phyloP scores from a whole-genome alignment of 257 asterid genomes.

The Cinchona pubescens region DNA sequence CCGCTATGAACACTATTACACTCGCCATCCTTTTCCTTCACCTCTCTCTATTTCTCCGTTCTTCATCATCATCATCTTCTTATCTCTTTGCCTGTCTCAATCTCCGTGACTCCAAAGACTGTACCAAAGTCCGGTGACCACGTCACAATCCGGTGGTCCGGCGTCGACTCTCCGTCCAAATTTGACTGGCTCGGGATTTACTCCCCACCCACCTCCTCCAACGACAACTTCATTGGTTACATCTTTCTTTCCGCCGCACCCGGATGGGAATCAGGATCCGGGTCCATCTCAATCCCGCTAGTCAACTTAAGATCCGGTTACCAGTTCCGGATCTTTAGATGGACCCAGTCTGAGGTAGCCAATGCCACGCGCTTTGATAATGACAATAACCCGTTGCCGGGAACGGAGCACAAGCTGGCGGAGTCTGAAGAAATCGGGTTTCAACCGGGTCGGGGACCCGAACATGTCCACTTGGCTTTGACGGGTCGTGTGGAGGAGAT shows the following conservation, averaged over 20 bases:
- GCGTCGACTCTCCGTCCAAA: conserved; percentile 44
- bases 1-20: not conserved
- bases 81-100: conserved; percentile 34
- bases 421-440: conserved; percentile 50
- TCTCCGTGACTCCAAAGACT: conserved; percentile 44
- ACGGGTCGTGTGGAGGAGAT: conserved; percentile 70
- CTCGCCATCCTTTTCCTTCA: conserved; percentile 9
- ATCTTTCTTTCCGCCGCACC: conserved; percentile 57
- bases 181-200: conserved; percentile 87
- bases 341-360: conserved; percentile 52
- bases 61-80: conserved; percentile 11
- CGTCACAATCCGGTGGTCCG: conserved; percentile 59
- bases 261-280: conserved; percentile 70
- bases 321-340: conserved; percentile 75
- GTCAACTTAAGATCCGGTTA: conserved; percentile 61
- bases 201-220: conserved; percentile 58
- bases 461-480: conserved; percentile 74
- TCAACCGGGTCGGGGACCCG: conserved; percentile 57
- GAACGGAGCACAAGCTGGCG: conserved; percentile 57
- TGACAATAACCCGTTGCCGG: conserved; percentile 74
- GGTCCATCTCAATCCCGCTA: conserved; percentile 62
- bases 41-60: not conserved
- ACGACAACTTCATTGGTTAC: conserved; percentile 61
- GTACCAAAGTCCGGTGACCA: conserved; percentile 58
- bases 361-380: conserved; percentile 56